Base-by-base conservation (phyloP, 768 basidiomycete species). In the Rhizopogon vinicolor region DNA sequence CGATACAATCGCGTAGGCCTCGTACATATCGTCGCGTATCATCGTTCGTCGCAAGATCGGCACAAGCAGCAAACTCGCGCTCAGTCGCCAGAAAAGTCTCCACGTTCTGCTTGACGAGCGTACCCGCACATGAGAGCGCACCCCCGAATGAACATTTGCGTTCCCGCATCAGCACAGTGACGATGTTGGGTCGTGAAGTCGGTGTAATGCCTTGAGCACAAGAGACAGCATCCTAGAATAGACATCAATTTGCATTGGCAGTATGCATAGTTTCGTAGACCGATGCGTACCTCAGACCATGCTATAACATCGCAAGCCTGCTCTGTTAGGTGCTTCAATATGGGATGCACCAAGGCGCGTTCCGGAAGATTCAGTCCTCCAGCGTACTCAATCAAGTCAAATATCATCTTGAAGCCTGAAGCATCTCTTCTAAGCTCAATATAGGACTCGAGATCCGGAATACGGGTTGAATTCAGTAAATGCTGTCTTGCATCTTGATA, bases 1-100 rank as follows among this genome's bases (percentile, higher is more conserved):
- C 72, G 40, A 87, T 74, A 58, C 76, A 81, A 56, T 85, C 80
- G 37, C 78, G 77, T 29, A 86, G 64, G 7, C 78, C 78, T n/a
- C 69, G 76, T 29, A 81, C 66, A 59, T 81, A 84, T 4, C 60
- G 66, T 19, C 60, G 62, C 28, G 67, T 64, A 50, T 75, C 71
- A 46, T 44, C 58, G 49, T 63, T 58, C 55, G 40, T 50, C 45
- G 35, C 58, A 22, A 58, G 48, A 1, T 57, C 60, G 10, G 60
- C 49, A 3, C 59, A 51, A 9, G 59, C 58, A 6, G 60, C 53
- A 13, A 72, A 42, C 3, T 55, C 54, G 35, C 60, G 64, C 33
- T 68, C 70, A 1, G 58, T 56, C 25, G 56, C 59, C 7, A 70
- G 12, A 39, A 66, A 72, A 43, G 70, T 59, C 6, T 72, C 63